A percentile compares a stretch with the other conserved stretches of the same genome.
Evolutionary conservation across 345 rosid genomes (phyloP).

Genomic region (Triadica sebifera): DNA sequence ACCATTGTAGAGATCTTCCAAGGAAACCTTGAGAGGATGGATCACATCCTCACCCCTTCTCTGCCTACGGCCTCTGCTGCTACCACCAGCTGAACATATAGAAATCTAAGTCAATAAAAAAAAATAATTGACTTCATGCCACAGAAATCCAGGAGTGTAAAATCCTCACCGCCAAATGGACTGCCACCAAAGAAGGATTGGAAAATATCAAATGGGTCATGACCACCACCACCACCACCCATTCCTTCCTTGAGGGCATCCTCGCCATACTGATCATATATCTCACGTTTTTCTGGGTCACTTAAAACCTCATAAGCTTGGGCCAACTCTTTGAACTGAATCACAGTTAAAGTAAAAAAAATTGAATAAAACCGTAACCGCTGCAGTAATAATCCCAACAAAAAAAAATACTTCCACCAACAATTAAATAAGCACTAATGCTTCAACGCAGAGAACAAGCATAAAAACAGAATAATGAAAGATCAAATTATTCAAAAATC

Average conservation of each 20-base stretch:
- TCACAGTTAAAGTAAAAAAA: slow-evolving; percentile 1
- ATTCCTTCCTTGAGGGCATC: slow-evolving; percentile 95
- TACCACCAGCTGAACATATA: slow-evolving; percentile 35
- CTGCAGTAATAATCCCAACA: not conserved
- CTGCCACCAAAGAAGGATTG: slow-evolving; percentile 73
- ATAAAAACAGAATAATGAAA: too few relatives aligned
- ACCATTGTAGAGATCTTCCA: slow-evolving; percentile 80
- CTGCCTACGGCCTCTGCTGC: slow-evolving; percentile 78
- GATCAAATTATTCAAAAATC: too few relatives aligned
- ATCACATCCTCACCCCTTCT: slow-evolving; percentile 89
- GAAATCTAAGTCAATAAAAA: too few relatives aligned
- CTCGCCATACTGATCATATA: slow-evolving; percentile 86
- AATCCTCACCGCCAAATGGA: slow-evolving; percentile 59
- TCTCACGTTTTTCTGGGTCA: slow-evolving; percentile 88
- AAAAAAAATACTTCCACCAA: not conserved
- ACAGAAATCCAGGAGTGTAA: too few relatives aligned
- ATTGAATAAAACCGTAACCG: not conserved
- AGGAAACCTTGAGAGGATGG: slow-evolving; percentile 69
- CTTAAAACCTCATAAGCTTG: slow-evolving; percentile 87
- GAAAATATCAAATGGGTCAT: slow-evolving; percentile 87
- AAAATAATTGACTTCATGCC: not conserved
- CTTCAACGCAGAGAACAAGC: too few relatives aligned
- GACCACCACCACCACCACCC: slow-evolving; percentile 66
- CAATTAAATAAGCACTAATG: not conserved
- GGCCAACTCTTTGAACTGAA: slow-evolving; percentile 84